Evolutionary conservation across 768 basidiomycete genomes (phyloP), one percentile per base, ranked within the genome.

Genomic region (Epithele typhae): DNA sequence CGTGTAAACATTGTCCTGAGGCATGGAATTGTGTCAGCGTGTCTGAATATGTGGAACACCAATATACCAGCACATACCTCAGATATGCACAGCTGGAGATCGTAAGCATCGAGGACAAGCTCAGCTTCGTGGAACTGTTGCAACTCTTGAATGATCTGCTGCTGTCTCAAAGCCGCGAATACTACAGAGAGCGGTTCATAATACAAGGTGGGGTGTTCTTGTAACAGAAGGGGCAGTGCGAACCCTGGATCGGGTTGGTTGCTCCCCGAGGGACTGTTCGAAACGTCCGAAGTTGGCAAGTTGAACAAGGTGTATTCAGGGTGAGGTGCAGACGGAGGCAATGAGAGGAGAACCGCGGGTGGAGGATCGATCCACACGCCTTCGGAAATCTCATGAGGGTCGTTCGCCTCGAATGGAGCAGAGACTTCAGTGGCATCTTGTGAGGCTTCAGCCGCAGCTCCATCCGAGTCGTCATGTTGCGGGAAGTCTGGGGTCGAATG

Each of bases 341-440:
- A 38, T 8, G 68, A 67, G 25, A 87, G 59, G 27, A 86, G 66
- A 36, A 87, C 82, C 14, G 83, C 72, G 11, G 86, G 86, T 22
- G 86, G 86, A 15, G 83, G 81, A 49, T 87, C 85, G 42, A 85
- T 84, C 61, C 81, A 86, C 37, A 84, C 79, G 23, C 78, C 85
- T 57, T 57, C 56, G 6, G 56, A 57, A 14, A 57, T 57, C 22
- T 57, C 56, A 32, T 54, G 56, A 17, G 56, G 56, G 32, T 57
- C 56, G 18, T 36, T 36, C 15, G 35, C n/a, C n/a, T 17, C 35
- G 35, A 36, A n/a, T n/a, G n/a, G n/a, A n/a, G n/a, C n/a, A n/a
- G n/a, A n/a, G n/a, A n/a, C n/a, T n/a, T n/a, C n/a, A n/a, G n/a
- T n/a, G n/a, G n/a, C n/a, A n/a, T n/a, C n/a, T n/a, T n/a, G n/a